Evolutionary conservation across 1,284 basidiomycete species (phyloP).

Genomic region (Sporisorium reilianum): DNA sequence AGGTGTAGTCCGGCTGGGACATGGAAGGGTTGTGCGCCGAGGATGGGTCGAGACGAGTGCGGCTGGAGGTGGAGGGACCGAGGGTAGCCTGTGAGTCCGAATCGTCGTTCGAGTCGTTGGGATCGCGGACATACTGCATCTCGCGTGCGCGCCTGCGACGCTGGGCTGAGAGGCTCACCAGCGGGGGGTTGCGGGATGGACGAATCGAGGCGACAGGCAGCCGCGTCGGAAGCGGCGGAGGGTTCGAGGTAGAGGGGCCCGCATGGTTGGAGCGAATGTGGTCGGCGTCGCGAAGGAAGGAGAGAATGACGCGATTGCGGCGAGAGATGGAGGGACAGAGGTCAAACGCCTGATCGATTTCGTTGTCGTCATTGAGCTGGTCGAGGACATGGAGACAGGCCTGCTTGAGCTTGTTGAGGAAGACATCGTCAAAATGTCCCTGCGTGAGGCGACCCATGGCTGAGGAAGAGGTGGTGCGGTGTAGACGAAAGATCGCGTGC

Average conservation of each 20-base stretch:
- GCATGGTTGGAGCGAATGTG: not conserved
- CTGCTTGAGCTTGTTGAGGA: constrained; percentile 49
- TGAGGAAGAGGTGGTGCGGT: not conserved
- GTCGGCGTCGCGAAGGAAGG: constrained; percentile 45
- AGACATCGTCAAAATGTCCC: constrained; percentile 46
- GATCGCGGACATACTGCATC: constrained; percentile 43
- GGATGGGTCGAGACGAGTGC: constrained; percentile 26
- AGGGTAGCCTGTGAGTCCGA: constrained; percentile 24
- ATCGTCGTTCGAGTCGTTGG: constrained; percentile 41
- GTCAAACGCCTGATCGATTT: constrained; percentile 46
- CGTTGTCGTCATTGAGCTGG: constrained; percentile 48
- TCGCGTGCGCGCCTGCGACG: constrained; percentile 32
- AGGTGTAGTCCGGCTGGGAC: constrained; percentile 47
- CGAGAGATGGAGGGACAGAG: constrained; percentile 46
- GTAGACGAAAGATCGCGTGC: not conserved
- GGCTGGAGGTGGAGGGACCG: constrained; percentile 7
- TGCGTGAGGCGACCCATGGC: constrained; percentile 40
- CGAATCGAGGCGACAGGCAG: constrained; percentile 12
- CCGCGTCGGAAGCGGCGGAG: constrained; percentile 5
- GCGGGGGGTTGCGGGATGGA: constrained; percentile 22
- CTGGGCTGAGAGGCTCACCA: constrained; percentile 38
- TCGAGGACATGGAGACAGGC: constrained; percentile 45
- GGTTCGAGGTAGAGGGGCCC: constrained; percentile 9
- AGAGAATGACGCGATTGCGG: constrained; percentile 46
- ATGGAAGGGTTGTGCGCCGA: constrained; percentile 20